Percentiles rank a stretch among this genome's conserved stretches.
Evolutionary conservation across 2,329 filamentous ascomycete genomes (phyloP).

Genomic region (Chalara sp.): DNA sequence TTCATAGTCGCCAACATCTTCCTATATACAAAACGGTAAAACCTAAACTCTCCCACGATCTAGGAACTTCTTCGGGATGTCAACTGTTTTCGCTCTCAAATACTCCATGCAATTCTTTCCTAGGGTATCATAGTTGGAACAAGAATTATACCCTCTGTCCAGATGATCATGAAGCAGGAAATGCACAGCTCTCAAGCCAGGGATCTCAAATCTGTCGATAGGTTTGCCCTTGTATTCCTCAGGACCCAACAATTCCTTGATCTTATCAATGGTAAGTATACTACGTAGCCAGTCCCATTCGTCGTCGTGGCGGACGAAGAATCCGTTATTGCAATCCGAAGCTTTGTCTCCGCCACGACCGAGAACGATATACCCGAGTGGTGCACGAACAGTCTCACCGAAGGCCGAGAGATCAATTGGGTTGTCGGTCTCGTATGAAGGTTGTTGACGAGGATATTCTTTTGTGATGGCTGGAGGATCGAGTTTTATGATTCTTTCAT

Average conservation of each 20-base stretch:
- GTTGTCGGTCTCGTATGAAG: conserved; percentile 11
- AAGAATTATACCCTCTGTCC: conserved; percentile 8
- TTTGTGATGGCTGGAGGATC: conserved; percentile 4
- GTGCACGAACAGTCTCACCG: conserved; percentile 15
- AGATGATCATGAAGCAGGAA: conserved; percentile 20
- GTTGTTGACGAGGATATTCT: neutral
- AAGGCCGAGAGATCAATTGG: conserved; percentile 14
- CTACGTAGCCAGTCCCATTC: conserved; percentile 32
- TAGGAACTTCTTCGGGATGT: conserved; percentile 11
- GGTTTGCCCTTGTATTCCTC: conserved; percentile 19
- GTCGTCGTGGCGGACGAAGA: conserved; percentile 32
- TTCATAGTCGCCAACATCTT: neutral
- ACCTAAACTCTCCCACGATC: conserved; percentile 5
- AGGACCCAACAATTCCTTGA: conserved; percentile 15
- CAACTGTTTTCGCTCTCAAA: conserved; percentile 9
- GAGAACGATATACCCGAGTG: conserved; percentile 27
- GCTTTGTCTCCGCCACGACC: conserved; percentile 32
- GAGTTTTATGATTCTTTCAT: conserved; percentile 1
- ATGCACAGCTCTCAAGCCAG: conserved; percentile 12
- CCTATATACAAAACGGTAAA: neutral
- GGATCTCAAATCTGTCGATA: conserved; percentile 20
- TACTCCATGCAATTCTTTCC: conserved; percentile 12
- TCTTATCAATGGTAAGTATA: conserved; percentile 15
- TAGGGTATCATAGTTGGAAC: conserved; percentile 6
- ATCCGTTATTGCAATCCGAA: conserved; percentile 30